These are phyloP conservation scores for Cercospora nicotianae DNA, from an alignment of 2,329 filamentous ascomycete genomes.

Conservation along the genomic window DNA sequence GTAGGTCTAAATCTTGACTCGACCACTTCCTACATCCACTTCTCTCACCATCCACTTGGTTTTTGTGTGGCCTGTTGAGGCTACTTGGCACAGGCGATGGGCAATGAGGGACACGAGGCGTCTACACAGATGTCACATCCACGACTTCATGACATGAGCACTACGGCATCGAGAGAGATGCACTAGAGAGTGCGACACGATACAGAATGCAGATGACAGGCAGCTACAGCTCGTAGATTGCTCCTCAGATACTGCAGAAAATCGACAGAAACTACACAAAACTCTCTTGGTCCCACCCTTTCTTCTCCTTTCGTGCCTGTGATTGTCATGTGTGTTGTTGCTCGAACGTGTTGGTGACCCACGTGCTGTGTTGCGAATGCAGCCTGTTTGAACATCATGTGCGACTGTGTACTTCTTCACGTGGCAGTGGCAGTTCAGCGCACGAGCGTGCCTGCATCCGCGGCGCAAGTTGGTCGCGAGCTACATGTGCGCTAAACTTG, in stretches of 20 bases:
- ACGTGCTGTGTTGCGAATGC: neutral
- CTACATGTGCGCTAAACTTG: neutral
- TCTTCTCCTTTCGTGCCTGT: neutral
- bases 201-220: neutral
- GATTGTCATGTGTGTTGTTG: neutral
- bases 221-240: neutral
- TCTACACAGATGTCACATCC: neutral
- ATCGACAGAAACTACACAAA: neutral
- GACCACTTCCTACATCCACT: neutral
- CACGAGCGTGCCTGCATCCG: neutral
- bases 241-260: neutral
- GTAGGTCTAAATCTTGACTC: neutral
- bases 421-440: neutral
- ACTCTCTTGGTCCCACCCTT: neutral
- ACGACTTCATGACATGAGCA: neutral
- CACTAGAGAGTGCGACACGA: neutral
- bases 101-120: neutral
- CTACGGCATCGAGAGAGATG: neutral
- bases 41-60: neutral
- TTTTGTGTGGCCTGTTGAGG: neutral
- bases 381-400: neutral
- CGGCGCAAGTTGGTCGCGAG: too few relatives aligned
- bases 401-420: neutral
- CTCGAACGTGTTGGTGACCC: neutral
- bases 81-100: neutral